Evolutionary conservation across 768 basidiomycete species (phyloP), one percentile per base, ranked within the genome.

Genomic region (Brasilioporus rufonigricans): DNA sequence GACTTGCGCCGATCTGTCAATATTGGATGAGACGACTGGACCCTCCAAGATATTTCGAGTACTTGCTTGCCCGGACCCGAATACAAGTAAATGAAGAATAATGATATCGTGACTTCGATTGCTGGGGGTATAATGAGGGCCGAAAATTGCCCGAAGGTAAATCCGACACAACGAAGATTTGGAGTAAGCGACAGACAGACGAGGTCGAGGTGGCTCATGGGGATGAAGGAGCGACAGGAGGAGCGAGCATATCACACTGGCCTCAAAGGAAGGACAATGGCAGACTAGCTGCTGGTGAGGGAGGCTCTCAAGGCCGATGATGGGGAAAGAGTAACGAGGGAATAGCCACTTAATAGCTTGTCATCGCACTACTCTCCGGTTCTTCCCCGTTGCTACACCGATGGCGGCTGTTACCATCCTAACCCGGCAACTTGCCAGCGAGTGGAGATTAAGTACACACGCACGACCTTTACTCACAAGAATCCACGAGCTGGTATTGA

Each of bases 111-210:
- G 56, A 82, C 68, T 69, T 90, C 88, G 48, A 90, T 65, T 38
- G 71, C 80, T 18, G 84, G 77, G 29, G 88, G 87, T 56, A 89
- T 77, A 58, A 89, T 69, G 51, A 90, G 70, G 38, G 79, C 61
- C 33, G 72, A 68, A 50, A 74, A 76, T 70, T 90, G 71, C 24
- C 73, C 60, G 45, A 55, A 63, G 48, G 76, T 73, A 53, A 87
- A 76, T 41, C 77, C 75, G 57, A 79, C 69, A 66, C 89, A 92
- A 56, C 89, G 89, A 58, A 92, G 80, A 58, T 83, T 87, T 38
- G 86, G 71, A 54, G 84, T 81, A 35, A 81, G 73, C 29, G 90
- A 91, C 57, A 91, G 74, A 71, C 89, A 92, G 63, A 83, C 36
- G 55, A 78, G 76, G 73, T 70, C 76, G 79, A 79, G 80, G 70